Conservation (phyloP, 2,329 filamentous ascomycete species). For the Calonectria leucothoes region DNA sequence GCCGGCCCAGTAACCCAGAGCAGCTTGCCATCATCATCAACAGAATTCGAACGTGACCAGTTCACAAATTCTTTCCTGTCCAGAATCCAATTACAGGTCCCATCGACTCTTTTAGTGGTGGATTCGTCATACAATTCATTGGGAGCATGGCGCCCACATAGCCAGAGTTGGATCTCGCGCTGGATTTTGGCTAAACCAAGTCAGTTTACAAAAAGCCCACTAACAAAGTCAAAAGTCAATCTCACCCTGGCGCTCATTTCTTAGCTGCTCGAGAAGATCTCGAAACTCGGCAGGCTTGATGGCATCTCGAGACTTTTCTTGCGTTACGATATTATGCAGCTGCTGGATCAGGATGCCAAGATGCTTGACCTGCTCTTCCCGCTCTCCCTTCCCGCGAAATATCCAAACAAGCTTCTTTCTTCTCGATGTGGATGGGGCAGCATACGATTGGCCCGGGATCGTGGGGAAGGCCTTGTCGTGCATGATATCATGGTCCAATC, state of each 20-base stretch:
- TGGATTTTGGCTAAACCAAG: not conserved
- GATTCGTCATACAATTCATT: not conserved
- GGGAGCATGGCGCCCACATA: not conserved
- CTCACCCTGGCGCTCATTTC: not conserved
- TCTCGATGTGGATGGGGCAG: not conserved
- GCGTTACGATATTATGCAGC: not conserved
- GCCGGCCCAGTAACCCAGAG: too few species aligned
- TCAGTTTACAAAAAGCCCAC: not conserved
- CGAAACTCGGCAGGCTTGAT: not conserved
- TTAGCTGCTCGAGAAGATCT: not conserved
- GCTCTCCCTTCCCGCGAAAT: not conserved
- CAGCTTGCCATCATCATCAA: not conserved
- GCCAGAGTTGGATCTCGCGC: not conserved
- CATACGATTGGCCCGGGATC: not conserved
- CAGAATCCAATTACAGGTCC: not conserved
- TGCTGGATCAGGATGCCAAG: not conserved
- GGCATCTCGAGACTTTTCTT: not conserved
- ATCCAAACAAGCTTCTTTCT: not conserved
- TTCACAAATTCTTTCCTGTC: not conserved
- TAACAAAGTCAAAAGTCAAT: not conserved
- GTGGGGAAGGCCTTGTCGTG: not conserved
- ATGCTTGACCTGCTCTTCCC: not conserved
- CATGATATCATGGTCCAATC: not conserved
- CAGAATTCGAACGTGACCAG: not conserved
- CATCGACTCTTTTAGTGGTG: not conserved